These are phyloP conservation scores for Chrysanthemum makinoi DNA, from an alignment of 129 eudicot genomes.

Conservation along the genomic window DNA sequence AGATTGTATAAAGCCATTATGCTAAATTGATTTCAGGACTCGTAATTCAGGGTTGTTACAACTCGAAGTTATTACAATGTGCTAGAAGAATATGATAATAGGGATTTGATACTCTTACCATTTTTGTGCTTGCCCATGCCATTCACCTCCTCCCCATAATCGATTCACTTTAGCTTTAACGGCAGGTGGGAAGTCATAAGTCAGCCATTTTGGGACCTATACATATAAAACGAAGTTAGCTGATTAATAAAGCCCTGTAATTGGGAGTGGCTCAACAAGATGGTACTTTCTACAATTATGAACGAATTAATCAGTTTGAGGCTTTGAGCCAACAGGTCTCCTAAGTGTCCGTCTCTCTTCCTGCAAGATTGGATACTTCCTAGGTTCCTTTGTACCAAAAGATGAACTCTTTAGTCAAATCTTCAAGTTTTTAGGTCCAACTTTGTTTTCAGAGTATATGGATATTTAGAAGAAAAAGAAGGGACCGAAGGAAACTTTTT, in stretches of 20 bases:
- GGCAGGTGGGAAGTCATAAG: conserved; percentile 92
- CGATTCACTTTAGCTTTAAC: conserved; percentile 99
- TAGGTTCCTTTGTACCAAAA: background rate
- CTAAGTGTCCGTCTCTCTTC: background rate
- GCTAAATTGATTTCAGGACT: background rate
- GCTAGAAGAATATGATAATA: background rate
- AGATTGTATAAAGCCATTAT: conserved; percentile 1
- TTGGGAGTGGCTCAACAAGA: background rate
- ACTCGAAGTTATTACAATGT: background rate
- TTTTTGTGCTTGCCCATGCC: conserved; percentile 99
- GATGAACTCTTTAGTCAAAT: conserved; percentile 1
- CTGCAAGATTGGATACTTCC: background rate
- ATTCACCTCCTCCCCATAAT: conserved; percentile 97
- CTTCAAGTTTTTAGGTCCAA: background rate
- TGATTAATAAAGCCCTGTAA: background rate
- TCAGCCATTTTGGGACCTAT: conserved; percentile 93
- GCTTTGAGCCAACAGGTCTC: background rate
- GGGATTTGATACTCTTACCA: conserved; percentile 46
- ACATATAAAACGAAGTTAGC: conserved; percentile 5
- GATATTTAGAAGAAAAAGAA: background rate
- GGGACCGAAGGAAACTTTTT: background rate
- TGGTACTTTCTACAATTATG: background rate
- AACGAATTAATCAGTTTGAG: conserved; percentile 1
- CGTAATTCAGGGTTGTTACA: background rate
- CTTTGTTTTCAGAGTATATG: background rate